Conservation (phyloP, 805 yeast genomes). For the Candida nemodendra region DNA sequence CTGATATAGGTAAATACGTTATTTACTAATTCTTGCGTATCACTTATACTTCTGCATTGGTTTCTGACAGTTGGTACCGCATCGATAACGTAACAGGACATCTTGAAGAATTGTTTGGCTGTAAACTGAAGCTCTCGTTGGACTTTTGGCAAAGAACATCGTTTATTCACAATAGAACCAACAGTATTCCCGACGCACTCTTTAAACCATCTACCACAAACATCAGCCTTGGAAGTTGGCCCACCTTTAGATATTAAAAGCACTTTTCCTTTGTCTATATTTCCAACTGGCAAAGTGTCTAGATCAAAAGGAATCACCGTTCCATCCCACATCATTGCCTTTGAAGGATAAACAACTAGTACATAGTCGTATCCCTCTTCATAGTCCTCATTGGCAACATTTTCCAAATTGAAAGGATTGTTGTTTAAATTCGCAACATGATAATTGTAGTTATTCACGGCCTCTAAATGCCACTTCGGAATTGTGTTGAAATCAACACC, state of each 20-base stretch:
- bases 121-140: constrained; percentile 69
- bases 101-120: constrained; percentile 63
- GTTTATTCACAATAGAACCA: constrained; percentile 52
- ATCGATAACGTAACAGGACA: constrained; percentile 63
- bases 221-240: constrained; percentile 48
- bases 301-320: constrained; percentile 56
- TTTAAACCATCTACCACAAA: constrained; percentile 55
- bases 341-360: constrained; percentile 70
- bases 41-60: constrained; percentile 57
- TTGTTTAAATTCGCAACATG: constrained; percentile 15
- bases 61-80: constrained; percentile 51
- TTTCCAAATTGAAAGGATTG: constrained; percentile 6
- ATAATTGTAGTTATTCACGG: constrained; percentile 28
- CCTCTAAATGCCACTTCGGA: constrained; percentile 33
- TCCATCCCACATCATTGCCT: constrained; percentile 92
- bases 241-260: constrained; percentile 73
- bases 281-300: constrained; percentile 47
- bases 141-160: constrained; percentile 70
- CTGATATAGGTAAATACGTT: constrained; percentile 73
- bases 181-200: constrained; percentile 57
- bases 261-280: constrained; percentile 66
- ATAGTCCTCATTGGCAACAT: constrained; percentile 11
- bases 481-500: constrained; percentile 48
- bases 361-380: constrained; percentile 50
- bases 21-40: constrained; percentile 74